Evolutionary conservation across 345 rosid species (phyloP).

Genomic region (Eucalyptus fibrosa): DNA sequence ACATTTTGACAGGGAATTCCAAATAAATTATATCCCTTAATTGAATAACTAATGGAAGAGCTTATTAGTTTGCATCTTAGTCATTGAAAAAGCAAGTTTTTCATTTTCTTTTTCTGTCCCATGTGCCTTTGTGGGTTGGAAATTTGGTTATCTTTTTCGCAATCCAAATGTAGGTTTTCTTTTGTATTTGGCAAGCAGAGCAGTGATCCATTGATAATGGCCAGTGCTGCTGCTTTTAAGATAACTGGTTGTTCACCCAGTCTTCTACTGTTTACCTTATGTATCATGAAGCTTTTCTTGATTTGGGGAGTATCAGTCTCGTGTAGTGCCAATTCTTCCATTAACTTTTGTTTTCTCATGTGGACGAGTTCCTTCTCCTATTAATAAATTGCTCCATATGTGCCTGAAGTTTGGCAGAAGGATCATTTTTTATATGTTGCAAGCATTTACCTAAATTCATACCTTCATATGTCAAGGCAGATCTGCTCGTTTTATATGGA

Average conservation of each 20-base stretch:
- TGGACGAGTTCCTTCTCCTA: not conserved
- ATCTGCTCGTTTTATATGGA: slow-evolving; percentile 74
- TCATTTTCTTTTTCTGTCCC: not conserved
- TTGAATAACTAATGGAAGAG: not conserved
- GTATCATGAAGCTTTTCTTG: not conserved
- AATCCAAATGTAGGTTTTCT: not conserved
- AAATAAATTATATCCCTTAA: not conserved
- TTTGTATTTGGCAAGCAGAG: not conserved
- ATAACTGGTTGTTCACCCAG: not conserved
- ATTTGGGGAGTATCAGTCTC: not conserved
- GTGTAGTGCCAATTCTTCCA: not conserved
- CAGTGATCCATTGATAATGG: not conserved
- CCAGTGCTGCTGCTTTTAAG: not conserved
- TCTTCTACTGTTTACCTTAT: not conserved
- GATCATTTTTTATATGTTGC: not conserved
- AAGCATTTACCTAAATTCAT: not conserved
- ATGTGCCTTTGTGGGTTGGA: not conserved
- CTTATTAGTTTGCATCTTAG: not conserved
- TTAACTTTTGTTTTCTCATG: not conserved
- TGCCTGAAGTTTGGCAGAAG: not conserved
- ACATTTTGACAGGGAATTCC: not conserved
- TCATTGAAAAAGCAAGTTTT: not conserved
- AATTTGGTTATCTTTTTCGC: not conserved
- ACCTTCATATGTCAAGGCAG: slow-evolving; percentile 41
- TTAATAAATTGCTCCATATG: not conserved